phyloP scores from a whole-genome alignment of 495 filamentous ascomycete genomes.

The Endocarpon pusillum region DNA sequence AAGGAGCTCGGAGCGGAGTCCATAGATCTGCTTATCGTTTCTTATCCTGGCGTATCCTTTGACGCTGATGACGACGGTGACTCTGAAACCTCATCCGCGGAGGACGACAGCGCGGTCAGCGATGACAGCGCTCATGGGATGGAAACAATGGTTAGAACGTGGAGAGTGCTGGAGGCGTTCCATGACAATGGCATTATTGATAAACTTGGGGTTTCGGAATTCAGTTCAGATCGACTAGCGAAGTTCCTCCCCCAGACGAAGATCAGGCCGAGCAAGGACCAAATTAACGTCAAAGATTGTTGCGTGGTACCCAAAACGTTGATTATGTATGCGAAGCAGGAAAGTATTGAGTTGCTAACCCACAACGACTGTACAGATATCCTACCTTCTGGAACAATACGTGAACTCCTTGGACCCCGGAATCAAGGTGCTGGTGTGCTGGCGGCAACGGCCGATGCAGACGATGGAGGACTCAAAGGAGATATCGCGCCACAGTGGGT shows the following conservation, averaged over 20 bases:
- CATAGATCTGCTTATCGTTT: constrained; percentile 81
- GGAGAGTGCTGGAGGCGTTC: constrained; percentile 55
- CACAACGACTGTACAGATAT: constrained; percentile 93
- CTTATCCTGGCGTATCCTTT: constrained; percentile 84
- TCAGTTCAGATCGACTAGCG: constrained; percentile 62
- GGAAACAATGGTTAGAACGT: constrained; percentile 56
- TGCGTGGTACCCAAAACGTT: constrained; percentile 87
- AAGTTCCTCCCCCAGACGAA: constrained; percentile 46
- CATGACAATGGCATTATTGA: constrained; percentile 52
- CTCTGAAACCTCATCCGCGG: constrained; percentile 42
- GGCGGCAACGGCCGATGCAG: constrained; percentile 28
- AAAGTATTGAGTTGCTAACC: constrained; percentile 75
- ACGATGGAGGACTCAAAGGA: constrained; percentile 42
- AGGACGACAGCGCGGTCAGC: constrained; percentile 27
- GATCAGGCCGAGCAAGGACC: constrained; percentile 70
- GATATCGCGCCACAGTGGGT: constrained; percentile 84
- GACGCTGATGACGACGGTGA: constrained; percentile 80
- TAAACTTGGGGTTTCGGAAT: constrained; percentile 75
- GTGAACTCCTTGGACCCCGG: constrained; percentile 58
- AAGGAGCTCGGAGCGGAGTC: constrained; percentile 55
- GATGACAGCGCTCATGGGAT: constrained; percentile 29
- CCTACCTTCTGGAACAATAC: constrained; percentile 63
- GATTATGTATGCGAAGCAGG: constrained; percentile 64
- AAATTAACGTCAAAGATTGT: constrained; percentile 95
- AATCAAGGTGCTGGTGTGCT: constrained; percentile 51